A percentile compares a stretch with the other conserved stretches of the same genome.
Conservation (phyloP, 2,329 filamentous ascomycete species). For the Aspergillus melleus region DNA sequence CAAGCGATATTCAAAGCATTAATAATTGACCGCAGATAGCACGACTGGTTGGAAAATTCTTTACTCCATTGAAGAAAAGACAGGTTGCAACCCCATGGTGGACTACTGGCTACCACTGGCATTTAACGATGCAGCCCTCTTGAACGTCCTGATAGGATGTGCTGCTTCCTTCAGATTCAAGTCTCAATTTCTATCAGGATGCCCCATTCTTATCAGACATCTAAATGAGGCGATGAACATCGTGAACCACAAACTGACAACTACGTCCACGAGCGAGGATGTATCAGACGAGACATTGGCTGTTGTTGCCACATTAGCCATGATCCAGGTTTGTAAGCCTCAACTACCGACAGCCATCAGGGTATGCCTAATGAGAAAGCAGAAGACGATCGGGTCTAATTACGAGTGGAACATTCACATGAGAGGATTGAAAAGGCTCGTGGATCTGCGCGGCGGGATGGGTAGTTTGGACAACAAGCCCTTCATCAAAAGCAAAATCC, state of each 20-base stretch:
- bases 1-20: background rate
- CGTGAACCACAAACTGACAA: background rate
- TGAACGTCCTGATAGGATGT: background rate
- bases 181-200: background rate
- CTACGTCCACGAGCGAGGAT: background rate
- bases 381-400: background rate
- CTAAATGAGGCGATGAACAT: background rate
- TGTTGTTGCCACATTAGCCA: background rate
- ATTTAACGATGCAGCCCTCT: background rate
- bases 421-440: background rate
- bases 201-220: background rate
- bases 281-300: background rate
- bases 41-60: background rate
- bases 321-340: background rate
- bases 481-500: background rate
- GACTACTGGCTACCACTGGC: background rate
- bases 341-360: too few species aligned
- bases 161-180: background rate
- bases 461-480: background rate
- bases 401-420: background rate
- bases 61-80: background rate
- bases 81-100: background rate
- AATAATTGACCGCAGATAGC: background rate
- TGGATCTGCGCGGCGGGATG: background rate
- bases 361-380: too few species aligned